A percentile compares a stretch with the other conserved stretches of the same genome.
Conservation (phyloP, 352 stramenopile genomes). For the Globisporangium ultimum region DNA sequence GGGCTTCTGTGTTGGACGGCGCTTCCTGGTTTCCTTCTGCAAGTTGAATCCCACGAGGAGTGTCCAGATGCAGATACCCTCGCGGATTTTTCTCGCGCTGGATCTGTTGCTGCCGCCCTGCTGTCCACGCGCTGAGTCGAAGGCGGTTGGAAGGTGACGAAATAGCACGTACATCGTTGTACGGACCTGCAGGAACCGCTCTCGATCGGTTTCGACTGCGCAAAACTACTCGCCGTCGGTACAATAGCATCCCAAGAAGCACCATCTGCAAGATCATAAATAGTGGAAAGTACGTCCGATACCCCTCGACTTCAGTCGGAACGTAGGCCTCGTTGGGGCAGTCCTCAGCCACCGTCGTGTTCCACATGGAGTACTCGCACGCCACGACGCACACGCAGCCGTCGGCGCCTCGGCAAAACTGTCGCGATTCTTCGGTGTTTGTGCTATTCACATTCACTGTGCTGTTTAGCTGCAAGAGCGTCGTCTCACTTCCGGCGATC, state of each 20-base stretch:
- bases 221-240: constrained; percentile 42
- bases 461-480: constrained; percentile 20
- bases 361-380: constrained; percentile 54
- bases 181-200: constrained; percentile 35
- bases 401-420: constrained; percentile 48
- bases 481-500: constrained; percentile 21
- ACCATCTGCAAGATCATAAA: constrained; percentile 66
- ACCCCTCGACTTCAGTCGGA: constrained; percentile 23
- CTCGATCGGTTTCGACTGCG: constrained; percentile 18
- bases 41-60: constrained; percentile 15
- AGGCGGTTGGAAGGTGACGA: constrained; percentile 64
- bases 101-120: constrained; percentile 51
- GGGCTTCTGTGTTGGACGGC: not conserved
- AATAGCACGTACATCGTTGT: constrained; percentile 74
- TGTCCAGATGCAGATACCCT: constrained; percentile 33
- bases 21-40: constrained; percentile 7
- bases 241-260: constrained; percentile 56
- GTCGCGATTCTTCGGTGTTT: constrained; percentile 23
- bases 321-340: constrained; percentile 27
- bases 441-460: constrained; percentile 33
- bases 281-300: constrained; percentile 61
- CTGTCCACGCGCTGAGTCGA: constrained; percentile 56
- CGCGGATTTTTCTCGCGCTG: constrained; percentile 53
- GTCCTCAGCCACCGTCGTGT: constrained; percentile 43
- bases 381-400: constrained; percentile 68